Evolutionary conservation across 2,329 filamentous ascomycete genomes (phyloP).

Genomic region (Aspergillus quadricinctus): DNA sequence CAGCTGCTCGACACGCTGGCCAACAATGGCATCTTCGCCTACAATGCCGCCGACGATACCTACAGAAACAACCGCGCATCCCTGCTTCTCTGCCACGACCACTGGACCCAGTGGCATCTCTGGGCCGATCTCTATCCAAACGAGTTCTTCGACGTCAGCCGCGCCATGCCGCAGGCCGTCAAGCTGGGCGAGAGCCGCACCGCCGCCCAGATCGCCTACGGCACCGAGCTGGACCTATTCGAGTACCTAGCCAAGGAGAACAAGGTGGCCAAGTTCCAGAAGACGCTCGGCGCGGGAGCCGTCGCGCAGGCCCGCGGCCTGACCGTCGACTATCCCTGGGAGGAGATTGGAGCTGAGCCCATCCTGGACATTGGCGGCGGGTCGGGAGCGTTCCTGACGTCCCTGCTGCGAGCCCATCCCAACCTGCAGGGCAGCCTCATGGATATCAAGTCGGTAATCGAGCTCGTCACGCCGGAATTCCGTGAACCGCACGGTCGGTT

Average conservation of each 20-base stretch:
- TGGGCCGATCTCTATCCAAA: not conserved
- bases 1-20: not conserved
- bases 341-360: not conserved
- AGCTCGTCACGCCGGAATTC: not conserved
- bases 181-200: not conserved
- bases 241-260: not conserved
- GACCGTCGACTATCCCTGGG: not conserved
- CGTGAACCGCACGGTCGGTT: not conserved
- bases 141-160: not conserved
- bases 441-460: not conserved
- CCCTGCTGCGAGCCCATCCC: not conserved
- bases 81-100: not conserved
- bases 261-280: not conserved
- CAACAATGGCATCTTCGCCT: not conserved
- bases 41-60: not conserved
- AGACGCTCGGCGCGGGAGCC: not conserved
- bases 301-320: not conserved
- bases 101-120: not conserved
- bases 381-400: not conserved
- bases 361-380: not conserved
- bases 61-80: not conserved
- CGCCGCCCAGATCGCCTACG: not conserved
- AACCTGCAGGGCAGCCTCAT: not conserved
- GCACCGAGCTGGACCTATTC: not conserved
- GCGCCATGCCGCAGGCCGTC: not conserved